Base-by-base conservation (phyloP, 1,284 basidiomycete species). In the Moesziomyces sp. region DNA sequence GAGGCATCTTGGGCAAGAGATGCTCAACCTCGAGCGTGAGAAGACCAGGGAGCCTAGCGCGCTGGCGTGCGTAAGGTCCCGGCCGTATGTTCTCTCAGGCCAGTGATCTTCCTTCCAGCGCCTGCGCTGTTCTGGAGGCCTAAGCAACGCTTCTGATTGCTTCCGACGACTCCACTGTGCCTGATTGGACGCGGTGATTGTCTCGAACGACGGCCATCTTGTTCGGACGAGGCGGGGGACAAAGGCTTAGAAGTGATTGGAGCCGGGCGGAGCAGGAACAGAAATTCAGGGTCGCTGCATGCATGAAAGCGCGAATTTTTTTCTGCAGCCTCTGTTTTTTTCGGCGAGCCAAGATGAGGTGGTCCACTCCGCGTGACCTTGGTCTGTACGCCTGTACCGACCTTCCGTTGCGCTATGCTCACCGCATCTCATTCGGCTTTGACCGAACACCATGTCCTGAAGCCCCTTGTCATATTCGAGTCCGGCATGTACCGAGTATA, bases 291-390 rank as follows among this genome's bases (percentile, higher is more conserved):
- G 45, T 19, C 5, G 11, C 18, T 52, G 60, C 53, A 56, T 57
- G 60, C 60, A 63, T 56, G 44, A 43, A 46, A 58, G 24, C 38
- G 35, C 42, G 42, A 48, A 21, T 46, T 57, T 50, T 45, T 43
- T 43, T 21, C 48, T 57, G 38, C 49, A 45, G 24, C 45, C 52
- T 38, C n/a, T 11, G 30, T 16, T 14, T 34, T 24, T 10, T 34
- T 34, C 7, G 6, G 40, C 38, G 56, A 46, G 38, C 16, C 38
- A 16, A 40, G 38, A 40, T 40, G 49, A 24, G 24, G 24, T 58
- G 30, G 43, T 4, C 49, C 23, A 11, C 21, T 18, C 58, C 65
- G 49, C 65, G 58, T 61, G 65, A 67, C 65, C 55, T 30, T 18
- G n/a, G 34, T 42, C 16, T 45, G n/a, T 21, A 5, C 21, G 5